Evolutionary conservation across 1,284 basidiomycete genomes (phyloP), one percentile per base, ranked within the genome.

Genomic region (Cystobasidiaceae sp.): DNA sequence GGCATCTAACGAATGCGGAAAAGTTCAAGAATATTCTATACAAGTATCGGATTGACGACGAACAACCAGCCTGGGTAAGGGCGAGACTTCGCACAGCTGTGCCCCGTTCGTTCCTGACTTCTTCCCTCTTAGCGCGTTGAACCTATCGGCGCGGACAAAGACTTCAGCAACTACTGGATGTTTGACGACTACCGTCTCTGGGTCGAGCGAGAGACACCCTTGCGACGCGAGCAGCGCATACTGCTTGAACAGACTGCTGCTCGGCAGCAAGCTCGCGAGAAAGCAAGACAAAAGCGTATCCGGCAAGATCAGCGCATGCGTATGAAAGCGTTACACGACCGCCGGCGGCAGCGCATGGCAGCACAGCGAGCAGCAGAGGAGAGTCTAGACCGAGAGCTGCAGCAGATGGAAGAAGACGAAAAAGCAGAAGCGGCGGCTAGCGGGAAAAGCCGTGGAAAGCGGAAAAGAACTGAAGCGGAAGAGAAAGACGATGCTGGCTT

Each of bases 181-280:
- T 89, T 93, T 71, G 90, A 90, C 84, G 84, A 83, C 67, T 87
- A 92, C 72, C 86, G 91, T 19, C 81, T 93, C 19, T 94, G 90
- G 90, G 84, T 93, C 43, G 90, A 93, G 39, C 71, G 71, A 25
- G 79, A 80, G 34, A 81, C 77, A 1, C 75, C 77, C 9, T 21
- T 25, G 1, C 37, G 54, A 27, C 28, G 49, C 28, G 28, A 56
- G 39, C 46, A 55, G 11, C 46, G 46, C 15, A 17, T 44, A 5
- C 25, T 55, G 11, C 32, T 45, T 11, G 55, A 66, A 43, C 45
- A 50, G 37, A 43, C 48, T 37, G 34, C 56, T 25, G 46, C 45
- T 11, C 54, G 43, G 11, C 21, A 48, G 7, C 13, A 43, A 34
- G 34, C 37, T 28, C 55, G 34, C 7, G 28, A 44, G 34, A 41